These are phyloP conservation scores for Cladosporium sp. DNA, from an alignment of 2,329 filamentous ascomycete genomes.

Conservation along the genomic window DNA sequence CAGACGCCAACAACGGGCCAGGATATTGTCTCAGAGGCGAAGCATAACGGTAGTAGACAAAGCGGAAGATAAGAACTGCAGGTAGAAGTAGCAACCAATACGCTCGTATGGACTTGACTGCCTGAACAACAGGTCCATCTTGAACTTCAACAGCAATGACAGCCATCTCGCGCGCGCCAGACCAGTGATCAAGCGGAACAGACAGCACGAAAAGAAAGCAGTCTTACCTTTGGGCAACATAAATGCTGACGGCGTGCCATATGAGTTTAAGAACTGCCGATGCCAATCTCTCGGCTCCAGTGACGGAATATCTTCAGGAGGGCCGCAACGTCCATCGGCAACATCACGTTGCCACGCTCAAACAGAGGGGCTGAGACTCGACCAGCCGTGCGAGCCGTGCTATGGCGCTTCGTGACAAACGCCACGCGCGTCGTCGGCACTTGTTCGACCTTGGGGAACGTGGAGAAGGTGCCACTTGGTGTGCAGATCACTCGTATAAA, in stretches of 20 bases:
- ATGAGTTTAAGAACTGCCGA: background rate
- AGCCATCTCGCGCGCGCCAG: conserved; percentile 21
- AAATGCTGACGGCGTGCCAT: background rate
- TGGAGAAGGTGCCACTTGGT: background rate
- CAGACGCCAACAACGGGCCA: conserved; percentile 33
- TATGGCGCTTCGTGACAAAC: conserved; percentile 4
- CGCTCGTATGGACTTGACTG: conserved; percentile 20
- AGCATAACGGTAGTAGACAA: conserved; percentile 33
- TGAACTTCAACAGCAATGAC: conserved; percentile 10
- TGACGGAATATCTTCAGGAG: background rate
- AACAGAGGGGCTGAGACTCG: background rate
- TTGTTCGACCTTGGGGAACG: conserved; percentile 8
- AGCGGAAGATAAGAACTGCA: conserved; percentile 31
- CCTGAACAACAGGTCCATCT: conserved; percentile 23
- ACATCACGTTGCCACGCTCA: background rate
- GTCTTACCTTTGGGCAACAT: background rate
- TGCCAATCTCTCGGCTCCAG: background rate
- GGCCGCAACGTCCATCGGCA: background rate
- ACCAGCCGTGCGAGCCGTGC: background rate
- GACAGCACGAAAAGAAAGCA: background rate
- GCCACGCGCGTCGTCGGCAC: conserved; percentile 18
- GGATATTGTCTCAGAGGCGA: conserved; percentile 33
- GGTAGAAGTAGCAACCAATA: conserved; percentile 30
- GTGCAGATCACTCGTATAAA: conserved; percentile 8
- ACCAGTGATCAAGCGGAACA: background rate